Conservation (phyloP, 2,329 filamentous ascomycete species). For the Cucurbitaria berberidis region DNA sequence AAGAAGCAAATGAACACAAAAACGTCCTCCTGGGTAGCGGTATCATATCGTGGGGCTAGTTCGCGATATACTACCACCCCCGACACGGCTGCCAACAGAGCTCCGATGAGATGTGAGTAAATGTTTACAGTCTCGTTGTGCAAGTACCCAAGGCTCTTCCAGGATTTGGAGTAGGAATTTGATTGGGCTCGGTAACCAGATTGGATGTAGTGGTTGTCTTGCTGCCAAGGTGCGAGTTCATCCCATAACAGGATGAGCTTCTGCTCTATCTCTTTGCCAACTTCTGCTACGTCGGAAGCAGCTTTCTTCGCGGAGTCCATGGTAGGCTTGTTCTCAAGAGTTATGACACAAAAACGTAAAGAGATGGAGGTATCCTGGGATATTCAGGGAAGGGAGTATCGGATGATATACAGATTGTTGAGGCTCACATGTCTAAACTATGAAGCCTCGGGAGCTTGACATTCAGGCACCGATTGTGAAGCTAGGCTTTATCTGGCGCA, state of each 20-base stretch:
- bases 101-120: conserved; percentile 67
- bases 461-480: neutral
- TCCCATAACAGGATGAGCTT: conserved; percentile 57
- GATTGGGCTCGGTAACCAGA: conserved; percentile 70
- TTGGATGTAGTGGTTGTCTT: conserved; percentile 73
- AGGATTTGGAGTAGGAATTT: conserved; percentile 65
- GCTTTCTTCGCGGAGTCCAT: conserved; percentile 36
- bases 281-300: conserved; percentile 15
- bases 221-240: conserved; percentile 54
- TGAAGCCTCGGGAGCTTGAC: conserved; percentile 1
- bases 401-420: neutral
- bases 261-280: conserved; percentile 39
- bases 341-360: neutral
- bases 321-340: neutral
- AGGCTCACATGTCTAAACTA: conserved; percentile 3
- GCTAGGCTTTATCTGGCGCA: conserved; percentile 17
- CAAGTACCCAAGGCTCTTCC: conserved; percentile 65
- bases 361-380: neutral
- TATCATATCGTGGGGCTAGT: conserved; percentile 40
- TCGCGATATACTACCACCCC: conserved; percentile 29
- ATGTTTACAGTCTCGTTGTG: conserved; percentile 77
- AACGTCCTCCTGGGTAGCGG: conserved; percentile 45
- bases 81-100: conserved; percentile 29
- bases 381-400: neutral
- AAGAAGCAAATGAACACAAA: conserved; percentile 50